A percentile compares a stretch with the other conserved stretches of the same genome.
phyloP scores from a whole-genome alignment of 2,329 filamentous ascomycete genomes.

The Colletotrichum lindemuthianum region DNA sequence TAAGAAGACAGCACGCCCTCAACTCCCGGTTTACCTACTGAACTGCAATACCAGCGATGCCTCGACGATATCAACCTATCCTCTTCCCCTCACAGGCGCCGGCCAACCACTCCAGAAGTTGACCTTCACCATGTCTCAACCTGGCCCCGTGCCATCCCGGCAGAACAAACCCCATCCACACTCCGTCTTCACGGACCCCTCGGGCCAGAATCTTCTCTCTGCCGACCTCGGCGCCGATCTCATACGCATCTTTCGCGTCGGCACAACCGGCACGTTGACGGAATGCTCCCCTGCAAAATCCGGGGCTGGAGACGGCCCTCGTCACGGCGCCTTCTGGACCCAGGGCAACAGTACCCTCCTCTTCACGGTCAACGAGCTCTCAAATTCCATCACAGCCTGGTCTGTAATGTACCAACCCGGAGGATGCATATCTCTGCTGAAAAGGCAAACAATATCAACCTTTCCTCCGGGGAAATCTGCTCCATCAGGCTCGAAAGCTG shows the following conservation, averaged over 20 bases:
- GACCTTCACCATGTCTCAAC: slow-evolving; percentile 52
- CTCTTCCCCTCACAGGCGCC: slow-evolving; percentile 47
- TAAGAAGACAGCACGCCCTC: slow-evolving; percentile 39
- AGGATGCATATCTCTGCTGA: slow-evolving; percentile 57
- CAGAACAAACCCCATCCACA: slow-evolving; percentile 67
- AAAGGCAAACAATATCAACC: slow-evolving; percentile 57
- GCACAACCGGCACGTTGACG: slow-evolving; percentile 55
- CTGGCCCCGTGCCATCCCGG: slow-evolving; percentile 56
- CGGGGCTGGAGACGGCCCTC: slow-evolving; percentile 59
- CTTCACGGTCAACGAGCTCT: slow-evolving; percentile 59
- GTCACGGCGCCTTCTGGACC: slow-evolving; percentile 62
- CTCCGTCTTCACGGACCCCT: slow-evolving; percentile 59
- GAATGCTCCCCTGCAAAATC: slow-evolving; percentile 55
- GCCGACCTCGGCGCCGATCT: slow-evolving; percentile 66
- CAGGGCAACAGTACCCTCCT: slow-evolving; percentile 43
- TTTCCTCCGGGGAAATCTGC: slow-evolving; percentile 54
- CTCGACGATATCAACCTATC: slow-evolving; percentile 55
- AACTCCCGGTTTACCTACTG: background rate
- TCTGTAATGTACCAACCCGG: slow-evolving; percentile 54
- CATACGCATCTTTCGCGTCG: slow-evolving; percentile 63
- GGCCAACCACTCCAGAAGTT: slow-evolving; percentile 48
- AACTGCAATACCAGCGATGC: slow-evolving; percentile 45
- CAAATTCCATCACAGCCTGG: slow-evolving; percentile 62
- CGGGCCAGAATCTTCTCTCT: slow-evolving; percentile 58
- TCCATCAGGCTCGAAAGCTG: slow-evolving; percentile 60